Evolutionary conservation across 78 protist species (phyloP), one percentile per base, ranked within the genome.

Genomic region (Dictyostelium citrinum): DNA sequence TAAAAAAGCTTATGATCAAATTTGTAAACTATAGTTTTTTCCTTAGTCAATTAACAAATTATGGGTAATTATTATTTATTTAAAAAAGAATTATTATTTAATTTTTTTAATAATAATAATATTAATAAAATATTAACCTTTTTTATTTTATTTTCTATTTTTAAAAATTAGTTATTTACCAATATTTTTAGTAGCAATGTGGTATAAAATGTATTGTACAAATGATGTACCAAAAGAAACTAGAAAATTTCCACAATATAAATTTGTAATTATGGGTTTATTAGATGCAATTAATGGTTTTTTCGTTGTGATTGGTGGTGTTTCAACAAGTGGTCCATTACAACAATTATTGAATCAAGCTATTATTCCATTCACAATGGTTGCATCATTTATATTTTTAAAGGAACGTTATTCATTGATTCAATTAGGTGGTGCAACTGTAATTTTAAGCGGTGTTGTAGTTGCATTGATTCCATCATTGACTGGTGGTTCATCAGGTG

Each of bases 281-380:
- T 41, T 84, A 12, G 91, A 84, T 60, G 91, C 91, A 37, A 39
- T 75, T 2, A 75, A 81, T 76, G 91, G 91, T 55, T 84, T 74
- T 41, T 84, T 84, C 61, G 91, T 84, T 5, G 83, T 84, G 76
- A 72, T 84, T 75, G 91, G 91, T 76, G 91, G 91, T 84, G 41
- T 84, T 72, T 37, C 64, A 37, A 84, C 91, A 17, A 58, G 78
- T 1, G 91, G 83, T 58, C 58, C 91, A 84, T 27, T 84, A 22
- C 91, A 84, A 75, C 91, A 84, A 75, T 41, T 84, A 16, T 60
- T 84, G 37, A 84, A 84, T 84, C 91, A 84, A 75, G 91, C 91
- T 1, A 75, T 84, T 64, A 84, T 84, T 75, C 91, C 91, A 84
- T 58, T 84, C 49, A 84, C 91, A 12, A 84, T 84, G 91, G 37